Evolutionary conservation across 2,329 filamentous ascomycete species (phyloP).

Genomic region (Hymenotorrendiella dingleyae): DNA sequence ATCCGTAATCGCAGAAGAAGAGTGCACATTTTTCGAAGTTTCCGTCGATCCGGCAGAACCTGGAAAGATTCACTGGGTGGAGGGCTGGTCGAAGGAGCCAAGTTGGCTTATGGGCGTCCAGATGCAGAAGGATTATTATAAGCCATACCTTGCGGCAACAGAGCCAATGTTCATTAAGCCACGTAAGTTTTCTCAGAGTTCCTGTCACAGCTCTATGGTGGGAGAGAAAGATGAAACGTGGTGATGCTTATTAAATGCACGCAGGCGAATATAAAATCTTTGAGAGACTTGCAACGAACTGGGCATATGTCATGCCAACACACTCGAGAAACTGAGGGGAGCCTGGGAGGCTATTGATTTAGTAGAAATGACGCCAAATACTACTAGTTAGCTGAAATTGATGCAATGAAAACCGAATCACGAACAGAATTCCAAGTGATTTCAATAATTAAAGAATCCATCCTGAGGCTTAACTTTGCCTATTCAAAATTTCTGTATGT

Average conservation of each 20-base stretch:
- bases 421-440: too few relatives aligned
- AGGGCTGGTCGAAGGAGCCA: slow-evolving; percentile 32
- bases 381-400: too few relatives aligned
- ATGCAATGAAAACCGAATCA: too few relatives aligned
- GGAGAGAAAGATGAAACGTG: background rate
- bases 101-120: slow-evolving; percentile 10
- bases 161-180: slow-evolving; percentile 8
- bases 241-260: background rate
- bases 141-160: slow-evolving; percentile 8
- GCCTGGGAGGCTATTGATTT: too few relatives aligned
- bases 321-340: too few relatives aligned
- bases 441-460: too few relatives aligned
- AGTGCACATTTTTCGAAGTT: slow-evolving; percentile 41
- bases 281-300: slow-evolving; percentile 1
- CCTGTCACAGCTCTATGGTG: too few relatives aligned
- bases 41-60: slow-evolving; percentile 33
- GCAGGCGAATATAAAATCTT: slow-evolving; percentile 7
- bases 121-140: slow-evolving; percentile 8
- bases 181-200: background rate
- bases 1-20: slow-evolving; percentile 36
- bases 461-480: too few relatives aligned
- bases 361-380: too few relatives aligned
- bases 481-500: too few relatives aligned
- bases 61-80: slow-evolving; percentile 35
- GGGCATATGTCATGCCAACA: slow-evolving; percentile 3